Conservation (phyloP, 2,329 filamentous ascomycete genomes). For the Hypoxylon sp. region DNA sequence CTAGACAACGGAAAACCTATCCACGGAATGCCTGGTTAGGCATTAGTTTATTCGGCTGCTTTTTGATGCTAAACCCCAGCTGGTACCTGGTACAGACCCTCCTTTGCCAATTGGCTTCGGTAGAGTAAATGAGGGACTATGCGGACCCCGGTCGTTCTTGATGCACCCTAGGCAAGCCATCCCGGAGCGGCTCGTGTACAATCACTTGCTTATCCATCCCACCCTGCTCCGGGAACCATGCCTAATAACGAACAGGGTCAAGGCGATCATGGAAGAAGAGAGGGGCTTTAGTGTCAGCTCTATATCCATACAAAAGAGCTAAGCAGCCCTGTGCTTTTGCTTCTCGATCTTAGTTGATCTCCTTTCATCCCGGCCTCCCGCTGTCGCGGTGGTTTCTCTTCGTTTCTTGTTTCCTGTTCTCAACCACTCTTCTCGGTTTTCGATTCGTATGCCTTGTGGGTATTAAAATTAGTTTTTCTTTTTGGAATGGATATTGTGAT, state of each 20-base stretch:
- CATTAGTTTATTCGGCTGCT: slow-evolving; percentile 35
- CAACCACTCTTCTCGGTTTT: slow-evolving; percentile 39
- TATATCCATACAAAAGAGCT: slow-evolving; percentile 41
- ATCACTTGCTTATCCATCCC: slow-evolving; percentile 42
- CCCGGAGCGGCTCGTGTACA: slow-evolving; percentile 45
- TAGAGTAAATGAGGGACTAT: slow-evolving; percentile 46
- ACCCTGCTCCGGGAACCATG: slow-evolving; percentile 32
- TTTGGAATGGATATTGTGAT: slow-evolving; percentile 51
- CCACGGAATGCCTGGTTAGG: slow-evolving; percentile 31
- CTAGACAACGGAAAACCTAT: slow-evolving; percentile 11
- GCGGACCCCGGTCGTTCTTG: slow-evolving; percentile 45
- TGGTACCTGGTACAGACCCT: slow-evolving; percentile 31
- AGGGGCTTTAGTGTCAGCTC: slow-evolving; percentile 27
- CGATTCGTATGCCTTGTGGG: slow-evolving; percentile 39
- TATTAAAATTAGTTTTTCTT: slow-evolving; percentile 37
- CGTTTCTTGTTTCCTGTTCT: slow-evolving; percentile 47
- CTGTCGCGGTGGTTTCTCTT: slow-evolving; percentile 41
- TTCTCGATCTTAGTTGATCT: slow-evolving; percentile 41
- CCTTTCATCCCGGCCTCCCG: slow-evolving; percentile 39
- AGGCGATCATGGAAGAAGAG: slow-evolving; percentile 42
- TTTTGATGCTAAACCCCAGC: slow-evolving; percentile 41
- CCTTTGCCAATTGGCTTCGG: slow-evolving; percentile 43
- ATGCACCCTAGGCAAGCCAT: slow-evolving; percentile 46
- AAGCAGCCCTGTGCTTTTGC: slow-evolving; percentile 33
- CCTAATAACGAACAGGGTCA: slow-evolving; percentile 35